Evolutionary conservation across 176 grass and related monocot species (phyloP).

Genomic region (Pharus latifolius): DNA sequence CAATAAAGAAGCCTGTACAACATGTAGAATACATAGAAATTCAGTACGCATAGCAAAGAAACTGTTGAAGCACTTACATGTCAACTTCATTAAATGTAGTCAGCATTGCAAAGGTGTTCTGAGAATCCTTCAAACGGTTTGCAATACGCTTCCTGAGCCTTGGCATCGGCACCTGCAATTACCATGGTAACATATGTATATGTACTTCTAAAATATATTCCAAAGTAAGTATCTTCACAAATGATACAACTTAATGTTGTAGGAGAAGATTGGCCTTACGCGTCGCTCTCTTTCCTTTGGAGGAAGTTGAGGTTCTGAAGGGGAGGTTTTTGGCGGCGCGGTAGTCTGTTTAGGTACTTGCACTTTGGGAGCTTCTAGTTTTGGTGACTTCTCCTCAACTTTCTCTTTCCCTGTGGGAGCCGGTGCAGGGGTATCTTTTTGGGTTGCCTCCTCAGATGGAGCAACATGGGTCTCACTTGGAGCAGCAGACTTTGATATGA

Average conservation of each 20-base stretch:
- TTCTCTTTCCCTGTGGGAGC: slow-evolving; percentile 34
- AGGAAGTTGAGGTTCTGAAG: slow-evolving; percentile 91
- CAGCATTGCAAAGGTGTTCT: slow-evolving; percentile 95
- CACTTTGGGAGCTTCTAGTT: slow-evolving; percentile 36
- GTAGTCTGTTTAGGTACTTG: slow-evolving; percentile 36
- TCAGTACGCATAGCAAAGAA: not conserved
- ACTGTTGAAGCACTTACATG: slow-evolving; percentile 48
- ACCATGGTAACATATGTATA: not conserved
- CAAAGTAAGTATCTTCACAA: not conserved
- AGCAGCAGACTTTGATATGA: slow-evolving; percentile 85
- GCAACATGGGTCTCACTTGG: slow-evolving; percentile 82
- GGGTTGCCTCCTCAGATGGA: slow-evolving; percentile 70
- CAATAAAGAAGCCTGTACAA: not conserved
- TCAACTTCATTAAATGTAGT: slow-evolving; percentile 99
- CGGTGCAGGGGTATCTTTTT: slow-evolving; percentile 45
- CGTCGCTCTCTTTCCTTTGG: slow-evolving; percentile 91
- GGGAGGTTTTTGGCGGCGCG: slow-evolving; percentile 36
- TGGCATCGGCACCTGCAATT: slow-evolving; percentile 77
- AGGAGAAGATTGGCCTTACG: slow-evolving; percentile 30
- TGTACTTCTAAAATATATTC: not conserved
- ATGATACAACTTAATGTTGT: not conserved
- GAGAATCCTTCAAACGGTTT: slow-evolving; percentile 96
- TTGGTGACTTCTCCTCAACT: slow-evolving; percentile 36
- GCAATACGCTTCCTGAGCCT: slow-evolving; percentile 94
- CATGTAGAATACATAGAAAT: not conserved